These are phyloP conservation scores for Penicillium sp. DNA, from an alignment of 2,329 filamentous ascomycete species.

Conservation along the genomic window DNA sequence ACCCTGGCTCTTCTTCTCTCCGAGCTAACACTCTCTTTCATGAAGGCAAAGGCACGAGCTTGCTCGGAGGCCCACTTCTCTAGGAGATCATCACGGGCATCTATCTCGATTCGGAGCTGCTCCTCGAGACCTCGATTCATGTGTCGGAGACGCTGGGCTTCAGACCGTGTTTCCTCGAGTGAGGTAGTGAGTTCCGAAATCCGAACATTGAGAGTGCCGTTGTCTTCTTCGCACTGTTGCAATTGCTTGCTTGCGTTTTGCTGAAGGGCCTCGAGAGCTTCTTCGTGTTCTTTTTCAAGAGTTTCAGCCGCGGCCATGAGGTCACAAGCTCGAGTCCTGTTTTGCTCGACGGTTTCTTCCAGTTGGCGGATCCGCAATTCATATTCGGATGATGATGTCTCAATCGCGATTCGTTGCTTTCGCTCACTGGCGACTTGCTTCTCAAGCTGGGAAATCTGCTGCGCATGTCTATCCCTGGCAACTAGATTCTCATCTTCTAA, in stretches of 20 bases:
- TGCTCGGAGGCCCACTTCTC: constrained; percentile 36
- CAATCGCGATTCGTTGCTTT: constrained; percentile 32
- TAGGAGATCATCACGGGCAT: constrained; percentile 34
- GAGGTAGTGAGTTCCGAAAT: constrained; percentile 42
- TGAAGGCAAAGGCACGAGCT: constrained; percentile 32
- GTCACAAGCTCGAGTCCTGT: constrained; percentile 34
- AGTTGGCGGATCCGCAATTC: constrained; percentile 38
- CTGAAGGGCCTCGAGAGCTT: constrained; percentile 23
- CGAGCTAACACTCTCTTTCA: constrained; percentile 38
- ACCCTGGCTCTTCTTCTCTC: constrained; percentile 42
- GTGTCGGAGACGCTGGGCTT: constrained; percentile 36
- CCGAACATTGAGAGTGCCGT: constrained; percentile 42
- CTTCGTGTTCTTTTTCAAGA: constrained; percentile 33
- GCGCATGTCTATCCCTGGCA: constrained; percentile 27
- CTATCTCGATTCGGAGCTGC: constrained; percentile 38
- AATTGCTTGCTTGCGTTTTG: constrained; percentile 23
- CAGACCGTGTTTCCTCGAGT: constrained; percentile 35
- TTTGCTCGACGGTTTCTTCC: constrained; percentile 34
- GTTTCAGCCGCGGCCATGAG: constrained; percentile 34
- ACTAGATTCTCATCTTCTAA: constrained; percentile 41
- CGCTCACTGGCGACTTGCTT: constrained; percentile 35
- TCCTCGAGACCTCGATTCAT: constrained; percentile 38
- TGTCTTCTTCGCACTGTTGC: constrained; percentile 33
- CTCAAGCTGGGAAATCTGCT: constrained; percentile 35
- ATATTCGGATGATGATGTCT: constrained; percentile 35